Evolutionary conservation across 2,329 filamentous ascomycete species (phyloP), one percentile per base, ranked within the genome.

Genomic region (Pezicula carpinea): DNA sequence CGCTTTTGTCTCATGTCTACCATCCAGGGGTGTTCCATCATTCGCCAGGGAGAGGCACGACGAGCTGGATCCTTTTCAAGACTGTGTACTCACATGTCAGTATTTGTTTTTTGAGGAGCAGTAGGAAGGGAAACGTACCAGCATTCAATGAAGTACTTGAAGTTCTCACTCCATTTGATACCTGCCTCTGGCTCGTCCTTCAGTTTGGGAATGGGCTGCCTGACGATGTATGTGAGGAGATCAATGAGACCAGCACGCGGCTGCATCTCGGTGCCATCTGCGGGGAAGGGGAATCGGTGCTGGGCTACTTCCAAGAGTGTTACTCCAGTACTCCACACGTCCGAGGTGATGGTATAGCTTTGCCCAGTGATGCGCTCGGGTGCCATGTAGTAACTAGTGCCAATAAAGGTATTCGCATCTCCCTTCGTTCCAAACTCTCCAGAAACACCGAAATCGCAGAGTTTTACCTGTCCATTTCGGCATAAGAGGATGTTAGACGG

Each of bases 1-100:
- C 93, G 89, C 75, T 96, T 97, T 46, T 82, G 77, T 61, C 85
- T 86, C 89, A 97, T 97, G 62, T 99, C 93, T 35, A 89, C 74
- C 85, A 99, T 96, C 93, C 93, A 99, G 2, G 93, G 93, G 70
- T 99, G 93, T 64, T 99, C 93, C 54, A 96, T 80, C 91, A 99
- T 99, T 61, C 92, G 88, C 93, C 93, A 99, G 11, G 93, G 93
- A 50, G 88, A 95, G 23, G 92, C 93, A 64, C 93, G 79, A 61
- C 91, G 82, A 48, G 77, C 79, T 17, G 89, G 84, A 59, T 96
- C 89, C 70, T 99, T 99, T 68, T 99, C 93, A 48, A 99, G 79
- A 71, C 93, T 97, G 31, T 39, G 33, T 36, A 26, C 42, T 45
- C 43, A 52, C 18, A 15, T 35, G 14, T 35, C 33, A 35, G 33